Conservation (phyloP, 768 basidiomycete species). For the Hericium rajendrae region DNA sequence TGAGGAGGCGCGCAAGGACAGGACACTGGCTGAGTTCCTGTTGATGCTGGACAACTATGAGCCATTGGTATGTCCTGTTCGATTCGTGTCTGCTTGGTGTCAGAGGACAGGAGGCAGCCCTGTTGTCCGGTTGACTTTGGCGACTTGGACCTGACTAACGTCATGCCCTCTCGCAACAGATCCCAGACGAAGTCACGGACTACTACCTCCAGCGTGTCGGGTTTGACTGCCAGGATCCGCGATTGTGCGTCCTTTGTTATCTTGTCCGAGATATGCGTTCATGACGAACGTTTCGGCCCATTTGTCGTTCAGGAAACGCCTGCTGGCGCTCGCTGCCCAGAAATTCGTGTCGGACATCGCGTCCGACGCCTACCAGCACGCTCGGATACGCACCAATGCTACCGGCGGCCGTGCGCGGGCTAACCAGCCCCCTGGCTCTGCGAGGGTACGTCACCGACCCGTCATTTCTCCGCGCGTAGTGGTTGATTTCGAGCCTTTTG, state of each 20-base stretch:
- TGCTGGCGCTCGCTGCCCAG: conserved; percentile 91
- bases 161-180: conserved; percentile 34
- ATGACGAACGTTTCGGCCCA: background rate
- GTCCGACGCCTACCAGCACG: conserved; percentile 94
- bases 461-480: background rate
- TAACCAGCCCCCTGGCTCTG: conserved; percentile 51
- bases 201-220: conserved; percentile 95
- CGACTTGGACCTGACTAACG: no score
- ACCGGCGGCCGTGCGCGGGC: conserved; percentile 60
- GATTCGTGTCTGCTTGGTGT: no score
- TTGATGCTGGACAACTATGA: conserved; percentile 96
- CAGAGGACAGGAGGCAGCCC: no score
- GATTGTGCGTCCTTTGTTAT: conserved; percentile 51
- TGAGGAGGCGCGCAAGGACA: conserved; percentile 80
- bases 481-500: background rate
- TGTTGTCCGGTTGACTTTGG: background rate
- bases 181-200: conserved; percentile 95
- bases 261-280: background rate
- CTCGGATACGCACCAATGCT: conserved; percentile 88
- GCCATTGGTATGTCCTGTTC: conserved; percentile 55
- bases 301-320: conserved; percentile 59
- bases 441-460: conserved; percentile 39
- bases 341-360: conserved; percentile 98
- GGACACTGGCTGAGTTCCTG: conserved; percentile 87
- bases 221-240: conserved; percentile 90